Evolutionary conservation across 805 yeast species (phyloP).

Genomic region (Suhomyces canberraensis): DNA sequence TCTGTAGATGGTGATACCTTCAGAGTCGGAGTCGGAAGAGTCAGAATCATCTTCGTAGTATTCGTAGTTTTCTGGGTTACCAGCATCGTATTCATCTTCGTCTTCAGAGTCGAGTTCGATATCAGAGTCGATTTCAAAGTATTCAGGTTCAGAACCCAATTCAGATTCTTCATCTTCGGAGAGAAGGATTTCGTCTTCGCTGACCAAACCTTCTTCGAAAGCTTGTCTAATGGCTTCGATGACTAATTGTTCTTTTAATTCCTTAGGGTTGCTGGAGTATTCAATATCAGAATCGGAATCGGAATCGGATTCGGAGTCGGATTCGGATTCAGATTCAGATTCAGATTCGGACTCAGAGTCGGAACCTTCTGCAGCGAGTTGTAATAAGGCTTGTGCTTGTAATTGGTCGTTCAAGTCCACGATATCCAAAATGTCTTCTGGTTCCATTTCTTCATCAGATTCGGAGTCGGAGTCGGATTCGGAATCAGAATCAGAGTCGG

Average conservation of each 20-base stretch:
- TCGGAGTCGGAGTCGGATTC: constrained; percentile 17
- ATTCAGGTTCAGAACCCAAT: constrained; percentile 19
- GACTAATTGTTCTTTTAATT: constrained; percentile 30
- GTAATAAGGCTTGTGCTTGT: constrained; percentile 31
- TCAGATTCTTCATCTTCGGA: constrained; percentile 19
- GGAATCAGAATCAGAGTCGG: constrained; percentile 13
- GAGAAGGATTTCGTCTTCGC: constrained; percentile 23
- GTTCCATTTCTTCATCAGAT: constrained; percentile 18
- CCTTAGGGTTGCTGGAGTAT: constrained; percentile 28
- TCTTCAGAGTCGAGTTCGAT: constrained; percentile 16
- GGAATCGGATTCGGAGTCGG: constrained; percentile 15
- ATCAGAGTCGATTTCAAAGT: constrained; percentile 33
- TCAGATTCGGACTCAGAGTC: constrained; percentile 22
- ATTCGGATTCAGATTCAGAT: constrained; percentile 12
- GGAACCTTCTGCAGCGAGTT: constrained; percentile 28
- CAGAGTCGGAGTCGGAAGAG: constrained; percentile 31
- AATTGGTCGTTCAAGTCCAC: constrained; percentile 39
- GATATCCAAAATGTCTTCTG: constrained; percentile 31
- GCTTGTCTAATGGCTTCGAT: constrained; percentile 36
- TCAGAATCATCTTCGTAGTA: constrained; percentile 18
- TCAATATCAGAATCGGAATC: constrained; percentile 17
- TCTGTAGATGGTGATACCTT: constrained; percentile 42
- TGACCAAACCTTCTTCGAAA: constrained; percentile 32
- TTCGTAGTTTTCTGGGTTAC: constrained; percentile 21
- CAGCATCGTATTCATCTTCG: constrained; percentile 19